phyloP scores from a whole-genome alignment of 2,329 filamentous ascomycete genomes.

The Diaporthe sp. region DNA sequence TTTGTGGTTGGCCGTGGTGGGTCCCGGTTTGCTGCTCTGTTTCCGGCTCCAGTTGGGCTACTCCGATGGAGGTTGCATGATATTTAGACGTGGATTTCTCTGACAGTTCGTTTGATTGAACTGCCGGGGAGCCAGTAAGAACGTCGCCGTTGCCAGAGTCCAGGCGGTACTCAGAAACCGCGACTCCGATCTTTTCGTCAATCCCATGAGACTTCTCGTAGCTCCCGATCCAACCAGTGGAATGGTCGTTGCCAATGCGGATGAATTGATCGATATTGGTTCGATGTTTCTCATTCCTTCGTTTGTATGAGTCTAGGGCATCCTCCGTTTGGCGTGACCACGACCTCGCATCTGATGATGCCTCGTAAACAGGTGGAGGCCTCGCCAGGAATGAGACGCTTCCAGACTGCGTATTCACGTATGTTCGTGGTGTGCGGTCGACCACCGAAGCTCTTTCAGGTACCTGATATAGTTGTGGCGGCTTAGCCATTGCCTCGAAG shows the following conservation, averaged over 20 bases:
- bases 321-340: conserved; percentile 3
- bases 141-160: not conserved
- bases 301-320: not conserved
- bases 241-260: not conserved
- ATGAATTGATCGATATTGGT: not conserved
- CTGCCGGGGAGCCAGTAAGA: not conserved
- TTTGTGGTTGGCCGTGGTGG: not conserved
- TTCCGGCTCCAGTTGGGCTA: not conserved
- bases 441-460: not conserved
- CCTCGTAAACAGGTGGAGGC: not conserved
- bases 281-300: not conserved
- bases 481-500: not conserved
- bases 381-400: not conserved
- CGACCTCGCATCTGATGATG: not conserved
- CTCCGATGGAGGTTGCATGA: not conserved
- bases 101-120: not conserved
- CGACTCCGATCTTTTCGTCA: not conserved
- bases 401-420: not conserved
- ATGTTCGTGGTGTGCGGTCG: not conserved
- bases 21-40: not conserved
- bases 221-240: too few species aligned
- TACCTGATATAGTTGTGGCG: not conserved
- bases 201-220: not conserved
- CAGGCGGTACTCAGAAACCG: not conserved
- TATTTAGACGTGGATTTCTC: not conserved